Percentiles rank a stretch among this genome's conserved stretches.
These are phyloP conservation scores for Penicillium riverlandense DNA, from an alignment of 495 filamentous ascomycete species.

Conservation along the genomic window DNA sequence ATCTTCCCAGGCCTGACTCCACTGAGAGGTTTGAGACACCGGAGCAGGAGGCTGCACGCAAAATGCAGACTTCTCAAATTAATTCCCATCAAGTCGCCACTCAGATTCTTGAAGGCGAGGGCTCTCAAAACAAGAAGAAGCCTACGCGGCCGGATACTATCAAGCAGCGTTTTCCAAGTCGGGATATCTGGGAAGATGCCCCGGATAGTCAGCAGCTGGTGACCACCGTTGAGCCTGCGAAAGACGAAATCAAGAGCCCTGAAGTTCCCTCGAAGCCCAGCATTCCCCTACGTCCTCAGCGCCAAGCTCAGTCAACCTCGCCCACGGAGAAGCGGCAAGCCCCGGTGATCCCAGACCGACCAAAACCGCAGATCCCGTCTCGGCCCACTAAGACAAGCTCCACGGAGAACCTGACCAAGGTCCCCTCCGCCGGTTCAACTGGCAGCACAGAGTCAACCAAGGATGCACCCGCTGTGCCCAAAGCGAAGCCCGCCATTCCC, in stretches of 20 bases:
- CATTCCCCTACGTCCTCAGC: conserved; percentile 37
- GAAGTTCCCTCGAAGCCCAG: conserved; percentile 32
- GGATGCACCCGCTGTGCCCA: conserved; percentile 29
- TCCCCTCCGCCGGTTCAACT: conserved; percentile 2
- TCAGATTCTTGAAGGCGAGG: conserved; percentile 29
- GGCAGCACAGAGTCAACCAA: background rate
- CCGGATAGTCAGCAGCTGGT: conserved; percentile 76
- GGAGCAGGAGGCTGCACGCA: conserved; percentile 48
- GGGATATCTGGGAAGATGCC: conserved; percentile 94
- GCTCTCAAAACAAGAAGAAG: conserved; percentile 9
- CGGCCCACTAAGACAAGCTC: conserved; percentile 55
- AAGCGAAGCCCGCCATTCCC: conserved; percentile 73
- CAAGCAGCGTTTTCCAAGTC: conserved; percentile 81
- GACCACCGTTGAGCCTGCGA: conserved; percentile 65
- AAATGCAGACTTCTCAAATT: conserved; percentile 37
- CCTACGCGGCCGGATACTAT: conserved; percentile 42
- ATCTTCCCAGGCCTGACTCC: conserved; percentile 32
- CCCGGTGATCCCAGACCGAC: conserved; percentile 55
- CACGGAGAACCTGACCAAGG: conserved; percentile 23
- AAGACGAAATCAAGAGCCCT: conserved; percentile 39
- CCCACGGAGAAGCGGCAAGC: conserved; percentile 43
- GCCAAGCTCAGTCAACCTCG: conserved; percentile 32
- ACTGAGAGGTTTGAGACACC: conserved; percentile 44
- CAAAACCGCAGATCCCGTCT: conserved; percentile 74
- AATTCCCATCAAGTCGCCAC: conserved; percentile 40